Evolutionary conservation across 805 yeast species (phyloP).

Genomic region (Grigorovia jiainica): DNA sequence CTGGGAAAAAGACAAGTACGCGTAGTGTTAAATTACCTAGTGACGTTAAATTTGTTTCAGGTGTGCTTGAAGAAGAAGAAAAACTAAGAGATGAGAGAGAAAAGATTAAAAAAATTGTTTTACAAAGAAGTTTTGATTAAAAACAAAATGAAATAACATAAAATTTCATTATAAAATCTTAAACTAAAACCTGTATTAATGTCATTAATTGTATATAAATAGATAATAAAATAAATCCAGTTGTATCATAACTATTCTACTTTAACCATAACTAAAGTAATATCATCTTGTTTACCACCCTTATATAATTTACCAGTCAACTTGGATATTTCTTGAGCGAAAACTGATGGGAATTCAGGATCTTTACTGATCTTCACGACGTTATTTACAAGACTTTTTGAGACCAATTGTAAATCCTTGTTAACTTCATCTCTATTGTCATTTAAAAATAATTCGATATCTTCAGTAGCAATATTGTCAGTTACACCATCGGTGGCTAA

Average conservation of each 20-base stretch:
- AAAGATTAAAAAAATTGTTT: constrained; percentile 46
- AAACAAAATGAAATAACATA: too few species aligned
- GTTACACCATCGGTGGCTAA: constrained; percentile 92
- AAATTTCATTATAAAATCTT: background rate
- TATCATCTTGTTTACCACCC: constrained; percentile 96
- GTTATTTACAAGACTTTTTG: constrained; percentile 49
- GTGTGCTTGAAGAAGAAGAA: constrained; percentile 41
- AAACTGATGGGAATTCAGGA: constrained; percentile 69
- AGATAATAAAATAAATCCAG: background rate
- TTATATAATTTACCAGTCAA: constrained; percentile 33
- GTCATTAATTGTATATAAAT: background rate
- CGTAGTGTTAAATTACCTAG: constrained; percentile 44
- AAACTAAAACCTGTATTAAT: background rate
- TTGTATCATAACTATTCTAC: constrained; percentile 34
- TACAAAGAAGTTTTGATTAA: constrained; percentile 30
- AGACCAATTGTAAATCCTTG: constrained; percentile 35
- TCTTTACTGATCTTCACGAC: constrained; percentile 67
- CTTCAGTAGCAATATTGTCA: constrained; percentile 70
- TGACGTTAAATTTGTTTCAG: constrained; percentile 44
- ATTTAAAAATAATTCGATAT: constrained; percentile 57
- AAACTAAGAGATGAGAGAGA: constrained; percentile 44
- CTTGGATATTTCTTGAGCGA: constrained; percentile 50
- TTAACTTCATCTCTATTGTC: constrained; percentile 32
- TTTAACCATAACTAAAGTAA: constrained; percentile 69
- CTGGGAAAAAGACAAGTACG: constrained; percentile 39